These are phyloP conservation scores for Boletus insuetus DNA, from an alignment of 768 basidiomycete species.

Conservation along the genomic window DNA sequence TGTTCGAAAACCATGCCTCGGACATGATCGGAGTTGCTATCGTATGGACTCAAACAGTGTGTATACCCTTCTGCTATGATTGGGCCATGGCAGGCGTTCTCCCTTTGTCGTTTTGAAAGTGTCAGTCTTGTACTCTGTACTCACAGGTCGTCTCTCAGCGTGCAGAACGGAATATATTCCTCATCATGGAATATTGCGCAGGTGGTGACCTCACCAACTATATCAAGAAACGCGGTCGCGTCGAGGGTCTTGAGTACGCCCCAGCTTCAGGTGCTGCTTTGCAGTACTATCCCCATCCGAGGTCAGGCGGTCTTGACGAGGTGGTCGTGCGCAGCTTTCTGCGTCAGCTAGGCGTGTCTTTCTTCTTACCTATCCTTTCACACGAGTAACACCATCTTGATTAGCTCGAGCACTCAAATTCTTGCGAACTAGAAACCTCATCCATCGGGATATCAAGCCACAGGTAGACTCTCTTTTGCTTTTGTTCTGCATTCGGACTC, in stretches of 20 bases:
- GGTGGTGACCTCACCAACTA: slow-evolving; percentile 96
- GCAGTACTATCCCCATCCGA: slow-evolving; percentile 89
- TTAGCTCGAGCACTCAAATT: slow-evolving; percentile 92
- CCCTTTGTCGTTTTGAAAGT: background rate
- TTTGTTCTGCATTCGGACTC: slow-evolving; percentile 1
- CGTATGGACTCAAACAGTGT: background rate
- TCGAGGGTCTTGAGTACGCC: slow-evolving; percentile 82
- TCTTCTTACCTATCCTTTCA: background rate
- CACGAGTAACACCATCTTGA: background rate
- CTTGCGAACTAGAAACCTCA: slow-evolving; percentile 80
- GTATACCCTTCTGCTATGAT: background rate
- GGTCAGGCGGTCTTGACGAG: slow-evolving; percentile 87
- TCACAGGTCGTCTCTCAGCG: slow-evolving; percentile 41
- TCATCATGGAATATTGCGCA: slow-evolving; percentile 97
- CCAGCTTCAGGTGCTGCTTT: slow-evolving; percentile 66
- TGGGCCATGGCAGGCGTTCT: background rate
- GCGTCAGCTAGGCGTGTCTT: slow-evolving; percentile 72
- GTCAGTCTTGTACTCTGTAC: background rate
- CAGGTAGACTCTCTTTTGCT: slow-evolving; percentile 46
- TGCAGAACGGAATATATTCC: slow-evolving; percentile 78
- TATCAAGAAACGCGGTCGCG: slow-evolving; percentile 95
- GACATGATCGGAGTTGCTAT: background rate
- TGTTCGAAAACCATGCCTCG: background rate
- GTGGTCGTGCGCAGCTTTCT: slow-evolving; percentile 89
- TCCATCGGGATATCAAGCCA: slow-evolving; percentile 97